phyloP scores from a whole-genome alignment of 306 rosid species.

The Aeschynomene evenia region DNA sequence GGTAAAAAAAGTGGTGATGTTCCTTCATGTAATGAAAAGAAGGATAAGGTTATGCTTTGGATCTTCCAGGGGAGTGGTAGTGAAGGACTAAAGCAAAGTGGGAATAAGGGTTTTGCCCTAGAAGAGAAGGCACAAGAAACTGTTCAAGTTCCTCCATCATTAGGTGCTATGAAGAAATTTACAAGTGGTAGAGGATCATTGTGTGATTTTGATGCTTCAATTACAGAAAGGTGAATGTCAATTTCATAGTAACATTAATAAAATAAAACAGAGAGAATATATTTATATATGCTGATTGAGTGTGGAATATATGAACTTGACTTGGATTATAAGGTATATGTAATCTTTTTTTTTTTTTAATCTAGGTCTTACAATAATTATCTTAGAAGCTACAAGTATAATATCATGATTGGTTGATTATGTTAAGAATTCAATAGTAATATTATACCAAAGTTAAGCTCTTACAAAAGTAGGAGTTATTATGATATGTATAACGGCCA shows the following conservation, averaged over 20 bases:
- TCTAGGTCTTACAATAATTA: neutral
- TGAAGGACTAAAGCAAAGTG: neutral
- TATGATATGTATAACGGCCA: neutral
- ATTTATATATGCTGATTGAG: neutral
- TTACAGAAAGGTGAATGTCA: conserved; percentile 7
- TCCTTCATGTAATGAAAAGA: conserved; percentile 16
- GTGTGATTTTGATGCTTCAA: conserved; percentile 8
- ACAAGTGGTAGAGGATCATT: conserved; percentile 25
- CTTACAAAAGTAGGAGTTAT: neutral
- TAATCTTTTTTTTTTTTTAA: too few species aligned
- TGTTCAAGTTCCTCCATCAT: conserved; percentile 16
- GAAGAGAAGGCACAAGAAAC: conserved; percentile 4
- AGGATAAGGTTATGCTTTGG: neutral
- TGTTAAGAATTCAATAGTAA: too few species aligned
- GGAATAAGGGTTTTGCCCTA: neutral
- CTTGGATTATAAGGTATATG: too few species aligned
- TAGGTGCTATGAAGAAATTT: conserved; percentile 33
- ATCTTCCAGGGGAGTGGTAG: neutral
- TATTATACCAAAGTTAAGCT: neutral
- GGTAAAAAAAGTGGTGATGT: neutral
- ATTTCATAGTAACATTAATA: neutral
- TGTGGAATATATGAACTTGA: neutral
- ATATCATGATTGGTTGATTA: neutral
- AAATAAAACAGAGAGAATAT: neutral
- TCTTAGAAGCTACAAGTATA: neutral